Evolutionary conservation across 2,329 filamentous ascomycete genomes (phyloP), one percentile per base, ranked within the genome.

Genomic region (Microdochium nivale): DNA sequence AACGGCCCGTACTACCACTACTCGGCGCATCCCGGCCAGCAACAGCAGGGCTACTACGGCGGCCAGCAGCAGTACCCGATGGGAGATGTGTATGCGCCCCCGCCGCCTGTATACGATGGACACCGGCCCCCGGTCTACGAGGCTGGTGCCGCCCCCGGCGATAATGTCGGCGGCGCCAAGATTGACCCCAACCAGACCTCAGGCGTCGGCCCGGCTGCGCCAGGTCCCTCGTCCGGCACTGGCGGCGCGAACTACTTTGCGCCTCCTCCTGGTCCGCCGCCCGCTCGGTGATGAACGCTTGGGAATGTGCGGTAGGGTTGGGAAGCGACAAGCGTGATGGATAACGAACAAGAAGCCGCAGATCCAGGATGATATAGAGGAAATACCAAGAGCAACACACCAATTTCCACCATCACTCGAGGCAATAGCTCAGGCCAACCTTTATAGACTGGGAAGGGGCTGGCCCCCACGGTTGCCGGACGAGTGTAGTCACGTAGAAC

Each of bases 61-160:
- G n/a, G 14, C 23, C 46, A 47, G 46, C 46, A 44, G 40, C 40
- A 44, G 13, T 47, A 47, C 14, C 14, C 24, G 3, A 47, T 47
- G 46, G 24, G 25, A 3, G 25, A 30, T 55, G 80, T 82, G 77
- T 67, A 79, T 55, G 58, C 72, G 50, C 74, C 78, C 71, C 78
- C 78, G 49, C 77, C 77, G 13, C 78, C 78, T 19, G 74, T 81
- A 50, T 84, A 84, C 62, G 80, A 84, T 56, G 77, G 78, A 5
- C 76, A 70, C 57, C 69, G 78, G 25, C 79, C 80, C 51, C 80
- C 80, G 8, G 66, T 75, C 60, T 84, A 84, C 61, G 72, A 77
- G 40, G 68, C 60, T 19, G 56, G 49, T 11, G 48, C 47, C 7
- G 21, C 27, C 13, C 35, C 50, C 16, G 67, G 76, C 47, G 74